These are phyloP conservation scores for Melanogaster broomeanus DNA, from an alignment of 768 basidiomycete genomes.

Conservation along the genomic window DNA sequence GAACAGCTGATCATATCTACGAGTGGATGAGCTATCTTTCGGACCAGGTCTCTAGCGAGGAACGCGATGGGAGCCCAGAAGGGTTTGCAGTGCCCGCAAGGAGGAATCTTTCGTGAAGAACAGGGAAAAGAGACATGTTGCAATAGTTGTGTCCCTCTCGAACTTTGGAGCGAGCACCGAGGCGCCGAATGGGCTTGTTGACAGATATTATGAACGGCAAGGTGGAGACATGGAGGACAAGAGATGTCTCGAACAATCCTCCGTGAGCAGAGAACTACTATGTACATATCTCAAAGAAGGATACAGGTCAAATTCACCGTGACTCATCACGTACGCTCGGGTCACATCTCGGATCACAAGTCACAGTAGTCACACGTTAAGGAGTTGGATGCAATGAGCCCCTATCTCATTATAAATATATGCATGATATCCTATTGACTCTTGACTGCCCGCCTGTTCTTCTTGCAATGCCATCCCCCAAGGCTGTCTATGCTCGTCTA, in stretches of 20 bases:
- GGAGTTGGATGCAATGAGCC: too few relatives aligned
- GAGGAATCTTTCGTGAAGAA: constrained; percentile 60
- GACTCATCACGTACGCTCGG: too few relatives aligned
- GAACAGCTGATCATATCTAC: constrained; percentile 65
- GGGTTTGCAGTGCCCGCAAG: constrained; percentile 39
- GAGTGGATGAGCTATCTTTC: constrained; percentile 68
- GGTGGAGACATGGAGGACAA: constrained; percentile 12
- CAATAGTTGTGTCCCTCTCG: constrained; percentile 52
- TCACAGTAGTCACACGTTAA: too few relatives aligned
- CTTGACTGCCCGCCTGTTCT: too few relatives aligned
- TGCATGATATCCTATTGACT: too few relatives aligned
- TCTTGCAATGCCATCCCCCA: not conserved
- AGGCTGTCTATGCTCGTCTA: constrained; percentile 26
- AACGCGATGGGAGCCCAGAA: constrained; percentile 34
- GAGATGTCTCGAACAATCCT: constrained; percentile 51
- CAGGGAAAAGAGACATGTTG: constrained; percentile 67
- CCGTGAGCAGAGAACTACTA: constrained; percentile 56
- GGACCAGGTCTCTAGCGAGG: constrained; percentile 43
- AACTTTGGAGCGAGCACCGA: constrained; percentile 53
- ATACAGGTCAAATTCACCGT: constrained; percentile 1
- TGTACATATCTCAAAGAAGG: constrained; percentile 40
- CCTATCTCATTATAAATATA: too few relatives aligned
- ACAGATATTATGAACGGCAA: constrained; percentile 10
- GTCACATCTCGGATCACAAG: too few relatives aligned
- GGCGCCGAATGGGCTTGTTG: constrained; percentile 45